Conservation (phyloP, 768 basidiomycete genomes). For the Pleurotus sapidus region DNA sequence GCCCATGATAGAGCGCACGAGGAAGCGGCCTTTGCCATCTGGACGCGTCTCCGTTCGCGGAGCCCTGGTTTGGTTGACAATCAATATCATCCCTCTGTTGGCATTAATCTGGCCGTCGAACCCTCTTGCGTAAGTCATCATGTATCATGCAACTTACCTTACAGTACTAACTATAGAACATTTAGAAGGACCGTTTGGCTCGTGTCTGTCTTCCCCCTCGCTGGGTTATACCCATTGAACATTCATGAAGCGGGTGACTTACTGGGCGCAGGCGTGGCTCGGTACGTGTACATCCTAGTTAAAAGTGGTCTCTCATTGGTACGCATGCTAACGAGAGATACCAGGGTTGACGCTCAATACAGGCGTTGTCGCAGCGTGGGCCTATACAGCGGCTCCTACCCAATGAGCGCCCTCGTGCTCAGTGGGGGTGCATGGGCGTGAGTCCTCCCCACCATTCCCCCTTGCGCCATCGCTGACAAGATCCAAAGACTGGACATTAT, state of each 20-base stretch:
- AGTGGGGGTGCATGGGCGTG: not conserved
- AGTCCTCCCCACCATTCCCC: not conserved
- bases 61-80: not conserved
- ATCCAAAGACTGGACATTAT: not conserved
- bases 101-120: not conserved
- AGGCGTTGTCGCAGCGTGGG: constrained; percentile 19
- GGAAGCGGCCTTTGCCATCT: not conserved
- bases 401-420: constrained; percentile 11
- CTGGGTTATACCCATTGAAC: constrained; percentile 20
- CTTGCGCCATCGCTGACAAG: not conserved
- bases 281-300: not conserved
- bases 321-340: not conserved
- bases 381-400: constrained; percentile 14
- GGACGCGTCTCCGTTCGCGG: not conserved
- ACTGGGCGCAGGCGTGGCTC: constrained; percentile 27
- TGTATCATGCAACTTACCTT: not conserved
- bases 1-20: not conserved
- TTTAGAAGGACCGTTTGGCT: not conserved
- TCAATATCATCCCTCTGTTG: not conserved
- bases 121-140: not conserved
- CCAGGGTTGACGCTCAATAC: constrained; percentile 18
- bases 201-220: constrained; percentile 9
- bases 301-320: not conserved
- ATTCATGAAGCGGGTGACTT: constrained; percentile 23
- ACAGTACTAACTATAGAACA: not conserved